Percentiles rank a stretch among this genome's conserved stretches.
These are phyloP conservation scores for Brettanomyces custersianus DNA, from an alignment of 805 yeast species.

Conservation along the genomic window DNA sequence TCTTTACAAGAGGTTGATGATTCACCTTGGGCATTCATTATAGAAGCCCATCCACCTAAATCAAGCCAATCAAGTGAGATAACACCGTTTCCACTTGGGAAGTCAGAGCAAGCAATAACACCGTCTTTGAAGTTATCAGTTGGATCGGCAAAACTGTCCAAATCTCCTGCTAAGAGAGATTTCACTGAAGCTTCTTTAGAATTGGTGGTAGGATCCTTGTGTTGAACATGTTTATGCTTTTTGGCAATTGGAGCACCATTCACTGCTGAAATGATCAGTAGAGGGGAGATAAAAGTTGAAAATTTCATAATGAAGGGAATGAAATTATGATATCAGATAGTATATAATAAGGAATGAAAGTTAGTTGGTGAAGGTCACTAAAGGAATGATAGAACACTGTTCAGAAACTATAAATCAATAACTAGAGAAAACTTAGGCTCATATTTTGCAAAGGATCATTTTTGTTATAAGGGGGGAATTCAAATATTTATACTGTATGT, in stretches of 20 bases:
- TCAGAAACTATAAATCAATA: too few species aligned
- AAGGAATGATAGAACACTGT: too few species aligned
- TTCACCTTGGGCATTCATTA: conserved; percentile 36
- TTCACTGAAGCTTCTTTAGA: conserved; percentile 29
- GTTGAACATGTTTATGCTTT: conserved; percentile 33
- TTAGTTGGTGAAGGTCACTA: too few species aligned
- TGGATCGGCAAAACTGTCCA: conserved; percentile 29
- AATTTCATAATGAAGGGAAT: too few species aligned
- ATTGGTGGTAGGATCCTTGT: conserved; percentile 37
- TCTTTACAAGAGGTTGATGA: conserved; percentile 48
- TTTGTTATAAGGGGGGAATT: too few species aligned
- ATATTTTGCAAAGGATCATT: too few species aligned
- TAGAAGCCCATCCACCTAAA: conserved; percentile 60
- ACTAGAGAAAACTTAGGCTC: too few species aligned
- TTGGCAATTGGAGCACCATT: conserved; percentile 26
- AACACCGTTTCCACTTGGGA: conserved; percentile 74
- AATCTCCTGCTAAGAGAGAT: conserved; percentile 25
- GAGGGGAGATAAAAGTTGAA: conserved; percentile 17
- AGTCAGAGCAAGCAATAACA: conserved; percentile 52
- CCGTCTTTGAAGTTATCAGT: conserved; percentile 56
- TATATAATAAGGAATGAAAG: too few species aligned
- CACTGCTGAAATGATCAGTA: conserved; percentile 22
- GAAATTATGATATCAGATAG: too few species aligned
- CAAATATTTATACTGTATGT: too few species aligned
- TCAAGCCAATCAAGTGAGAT: conserved; percentile 49